Evolutionary conservation across 441 rosid species (phyloP).

Genomic region (Bocquillonia castaneifolia): DNA sequence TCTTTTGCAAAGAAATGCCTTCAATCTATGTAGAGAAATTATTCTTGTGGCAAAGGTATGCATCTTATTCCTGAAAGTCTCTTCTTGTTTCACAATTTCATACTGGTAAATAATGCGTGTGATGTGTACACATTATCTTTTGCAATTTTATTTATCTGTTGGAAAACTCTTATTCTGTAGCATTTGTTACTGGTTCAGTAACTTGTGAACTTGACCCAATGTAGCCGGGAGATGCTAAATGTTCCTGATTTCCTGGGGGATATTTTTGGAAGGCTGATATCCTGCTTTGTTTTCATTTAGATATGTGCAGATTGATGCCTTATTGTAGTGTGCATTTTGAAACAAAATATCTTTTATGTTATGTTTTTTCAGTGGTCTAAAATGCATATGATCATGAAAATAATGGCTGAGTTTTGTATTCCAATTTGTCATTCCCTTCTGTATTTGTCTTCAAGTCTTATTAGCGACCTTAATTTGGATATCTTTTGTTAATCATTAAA

Average conservation of each 20-base stretch:
- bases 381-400: not conserved
- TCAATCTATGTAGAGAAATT: slow-evolving; percentile 60
- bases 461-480: not conserved
- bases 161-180: not conserved
- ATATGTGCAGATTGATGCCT: not conserved
- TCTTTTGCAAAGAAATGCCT: slow-evolving; percentile 56
- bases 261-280: not conserved
- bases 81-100: not conserved
- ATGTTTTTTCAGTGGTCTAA: not conserved
- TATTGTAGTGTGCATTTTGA: not conserved
- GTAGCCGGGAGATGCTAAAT: not conserved
- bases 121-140: too few relatives aligned
- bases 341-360: not conserved
- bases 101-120: not conserved
- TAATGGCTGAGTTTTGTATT: not conserved
- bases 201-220: not conserved
- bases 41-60: slow-evolving; percentile 60
- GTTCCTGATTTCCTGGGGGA: not conserved
- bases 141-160: not conserved
- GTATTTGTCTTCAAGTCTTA: not conserved
- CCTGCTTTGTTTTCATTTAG: not conserved
- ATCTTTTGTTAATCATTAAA: not conserved
- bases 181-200: not conserved
- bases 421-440: not conserved
- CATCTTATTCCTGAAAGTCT: slow-evolving; percentile 12